Evolutionary conservation across 2,329 filamentous ascomycete species (phyloP).

Genomic region (Talaromyces amestolkiae): DNA sequence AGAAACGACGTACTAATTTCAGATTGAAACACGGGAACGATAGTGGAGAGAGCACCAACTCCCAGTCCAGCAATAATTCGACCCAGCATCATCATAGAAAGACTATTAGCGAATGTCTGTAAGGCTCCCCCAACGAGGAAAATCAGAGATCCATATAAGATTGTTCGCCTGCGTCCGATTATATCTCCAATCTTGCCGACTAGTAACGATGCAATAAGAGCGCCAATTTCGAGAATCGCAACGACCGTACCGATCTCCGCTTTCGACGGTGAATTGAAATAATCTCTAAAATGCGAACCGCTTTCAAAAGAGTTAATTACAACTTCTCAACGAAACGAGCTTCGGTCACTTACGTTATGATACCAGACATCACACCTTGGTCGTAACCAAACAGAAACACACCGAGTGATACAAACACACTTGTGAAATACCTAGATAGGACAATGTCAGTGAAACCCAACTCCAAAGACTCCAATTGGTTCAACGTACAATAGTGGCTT

Average conservation of each 20-base stretch:
- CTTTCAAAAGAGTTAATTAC: slow-evolving; percentile 47
- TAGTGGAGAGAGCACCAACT: slow-evolving; percentile 84
- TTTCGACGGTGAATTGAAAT: slow-evolving; percentile 83
- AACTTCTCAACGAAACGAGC: background rate
- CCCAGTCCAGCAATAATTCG: slow-evolving; percentile 81
- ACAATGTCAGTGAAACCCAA: background rate
- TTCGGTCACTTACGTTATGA: slow-evolving; percentile 60
- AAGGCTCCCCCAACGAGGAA: slow-evolving; percentile 81
- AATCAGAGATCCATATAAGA: slow-evolving; percentile 87
- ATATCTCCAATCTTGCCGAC: slow-evolving; percentile 89
- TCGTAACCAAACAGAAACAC: slow-evolving; percentile 66
- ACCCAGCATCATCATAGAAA: slow-evolving; percentile 83
- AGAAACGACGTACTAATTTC: slow-evolving; percentile 58
- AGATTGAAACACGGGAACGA: slow-evolving; percentile 90
- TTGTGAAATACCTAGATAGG: slow-evolving; percentile 77
- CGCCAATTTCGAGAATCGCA: slow-evolving; percentile 90
- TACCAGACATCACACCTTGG: slow-evolving; percentile 64
- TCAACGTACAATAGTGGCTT: slow-evolving; percentile 82
- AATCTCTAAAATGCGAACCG: slow-evolving; percentile 81
- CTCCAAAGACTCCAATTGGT: slow-evolving; percentile 5
- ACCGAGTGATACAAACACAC: slow-evolving; percentile 66
- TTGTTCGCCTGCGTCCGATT: slow-evolving; percentile 83
- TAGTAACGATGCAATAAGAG: slow-evolving; percentile 80
- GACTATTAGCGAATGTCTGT: slow-evolving; percentile 76
- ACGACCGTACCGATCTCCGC: slow-evolving; percentile 96